phyloP scores from a whole-genome alignment of 148 eudicot species.

The Rhododendron kiyosumense region DNA sequence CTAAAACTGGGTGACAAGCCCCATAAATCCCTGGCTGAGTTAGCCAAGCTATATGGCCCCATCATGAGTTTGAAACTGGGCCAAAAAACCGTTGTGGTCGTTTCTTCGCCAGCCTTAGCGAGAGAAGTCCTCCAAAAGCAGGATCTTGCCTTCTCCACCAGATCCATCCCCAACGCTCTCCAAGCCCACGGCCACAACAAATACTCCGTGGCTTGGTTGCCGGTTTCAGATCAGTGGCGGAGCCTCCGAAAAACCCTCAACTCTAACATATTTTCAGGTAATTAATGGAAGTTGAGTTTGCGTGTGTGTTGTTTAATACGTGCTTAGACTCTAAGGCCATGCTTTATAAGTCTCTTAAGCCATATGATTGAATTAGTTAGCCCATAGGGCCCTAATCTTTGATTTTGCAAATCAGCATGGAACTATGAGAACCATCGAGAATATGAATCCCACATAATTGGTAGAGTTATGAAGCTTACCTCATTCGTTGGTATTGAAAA shows the following conservation, averaged over 20 bases:
- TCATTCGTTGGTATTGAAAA: too few relatives aligned
- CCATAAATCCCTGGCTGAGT: constrained; percentile 15
- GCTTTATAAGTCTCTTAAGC: too few relatives aligned
- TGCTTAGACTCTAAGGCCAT: too few relatives aligned
- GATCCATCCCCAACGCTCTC: not conserved
- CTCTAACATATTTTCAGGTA: not conserved
- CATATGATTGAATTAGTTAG: too few relatives aligned
- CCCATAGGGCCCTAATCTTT: too few relatives aligned
- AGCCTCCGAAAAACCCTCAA: not conserved
- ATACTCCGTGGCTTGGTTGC: not conserved
- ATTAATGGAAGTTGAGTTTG: not conserved
- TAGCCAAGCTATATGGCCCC: constrained; percentile 15
- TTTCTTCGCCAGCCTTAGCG: constrained; percentile 13
- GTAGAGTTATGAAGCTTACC: too few relatives aligned
- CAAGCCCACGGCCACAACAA: not conserved
- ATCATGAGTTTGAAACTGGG: constrained; percentile 15
- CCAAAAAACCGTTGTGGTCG: not conserved
- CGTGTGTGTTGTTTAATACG: too few relatives aligned
- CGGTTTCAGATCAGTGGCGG: not conserved
- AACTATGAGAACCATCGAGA: not conserved
- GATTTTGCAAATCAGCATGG: not conserved
- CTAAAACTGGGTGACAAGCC: constrained; percentile 19
- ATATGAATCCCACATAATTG: too few relatives aligned
- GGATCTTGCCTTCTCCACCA: not conserved
- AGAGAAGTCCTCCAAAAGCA: not conserved